Conservation (phyloP, 2,329 filamentous ascomycete genomes). For the Metarhizium guizhouense region DNA sequence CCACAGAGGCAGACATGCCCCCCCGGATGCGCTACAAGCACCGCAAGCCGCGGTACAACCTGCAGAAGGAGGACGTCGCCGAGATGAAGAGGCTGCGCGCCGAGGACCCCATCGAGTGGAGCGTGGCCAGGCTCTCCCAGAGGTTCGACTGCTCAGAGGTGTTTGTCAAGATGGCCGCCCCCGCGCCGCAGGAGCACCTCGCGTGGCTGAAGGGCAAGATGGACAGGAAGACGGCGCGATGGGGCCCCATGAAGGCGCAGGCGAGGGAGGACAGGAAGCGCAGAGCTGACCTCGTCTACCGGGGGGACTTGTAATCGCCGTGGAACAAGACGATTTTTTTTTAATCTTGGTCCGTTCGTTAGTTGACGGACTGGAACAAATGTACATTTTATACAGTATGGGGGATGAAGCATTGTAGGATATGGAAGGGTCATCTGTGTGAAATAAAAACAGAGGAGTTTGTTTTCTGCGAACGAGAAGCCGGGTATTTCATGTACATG, state of each 20-base stretch:
- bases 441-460: no score
- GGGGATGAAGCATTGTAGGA: no score
- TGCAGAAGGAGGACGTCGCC: conserved; percentile 44
- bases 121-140: conserved; percentile 39
- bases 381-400: no score
- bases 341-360: no score
- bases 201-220: conserved; percentile 34
- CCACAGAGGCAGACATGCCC: conserved; percentile 19
- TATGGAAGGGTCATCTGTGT: no score
- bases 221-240: conserved; percentile 41
- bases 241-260: conserved; percentile 46
- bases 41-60: conserved; percentile 37
- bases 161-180: conserved; percentile 51
- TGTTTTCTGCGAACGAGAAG: no score
- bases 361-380: no score
- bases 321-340: no score
- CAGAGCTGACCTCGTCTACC: conserved; percentile 43
- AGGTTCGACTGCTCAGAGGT: conserved; percentile 46
- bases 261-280: conserved; percentile 47
- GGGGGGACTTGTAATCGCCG: conserved; percentile 36
- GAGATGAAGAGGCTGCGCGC: conserved; percentile 50
- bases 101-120: conserved; percentile 47
- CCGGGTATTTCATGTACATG: background rate
- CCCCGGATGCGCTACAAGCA: conserved; percentile 25
- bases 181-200: conserved; percentile 38